phyloP scores from a whole-genome alignment of 805 yeast species.

The Barnettozyma wickerhamii region DNA sequence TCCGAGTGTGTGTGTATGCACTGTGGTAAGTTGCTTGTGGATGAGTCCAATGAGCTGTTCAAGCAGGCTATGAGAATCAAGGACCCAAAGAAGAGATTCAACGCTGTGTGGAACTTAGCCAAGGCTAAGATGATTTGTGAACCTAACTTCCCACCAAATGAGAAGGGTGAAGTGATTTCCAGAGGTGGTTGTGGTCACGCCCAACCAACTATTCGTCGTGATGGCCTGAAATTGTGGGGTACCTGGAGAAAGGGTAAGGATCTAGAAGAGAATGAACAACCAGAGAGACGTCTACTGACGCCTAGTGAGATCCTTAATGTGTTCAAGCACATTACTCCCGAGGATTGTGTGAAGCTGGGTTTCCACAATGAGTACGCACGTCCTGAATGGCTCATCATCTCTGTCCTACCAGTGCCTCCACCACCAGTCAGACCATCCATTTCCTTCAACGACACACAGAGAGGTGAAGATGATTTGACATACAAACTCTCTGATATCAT shows the following conservation, averaged over 20 bases:
- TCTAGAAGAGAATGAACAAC: conserved; percentile 77
- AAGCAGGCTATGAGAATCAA: conserved; percentile 84
- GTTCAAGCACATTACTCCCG: conserved; percentile 82
- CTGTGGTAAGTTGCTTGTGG: conserved; percentile 91
- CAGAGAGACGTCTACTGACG: conserved; percentile 83
- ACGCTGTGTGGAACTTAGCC: conserved; percentile 93
- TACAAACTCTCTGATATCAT: conserved; percentile 94
- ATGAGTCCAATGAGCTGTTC: conserved; percentile 66
- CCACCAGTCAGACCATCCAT: conserved; percentile 99
- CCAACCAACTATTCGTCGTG: conserved; percentile 94
- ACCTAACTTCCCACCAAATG: conserved; percentile 69
- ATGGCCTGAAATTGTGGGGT: conserved; percentile 94
- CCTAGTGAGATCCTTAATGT: conserved; percentile 90
- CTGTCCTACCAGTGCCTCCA: conserved; percentile 99
- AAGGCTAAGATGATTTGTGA: conserved; percentile 95
- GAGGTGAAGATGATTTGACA: conserved; percentile 99
- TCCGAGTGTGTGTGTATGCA: conserved; percentile 98
- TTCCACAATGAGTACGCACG: conserved; percentile 94
- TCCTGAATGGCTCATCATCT: conserved; percentile 97
- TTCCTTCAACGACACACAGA: conserved; percentile 95
- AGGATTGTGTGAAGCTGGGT: conserved; percentile 80
- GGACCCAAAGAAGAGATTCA: conserved; percentile 94
- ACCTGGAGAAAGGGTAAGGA: conserved; percentile 92
- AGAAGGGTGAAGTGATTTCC: conserved; percentile 49
- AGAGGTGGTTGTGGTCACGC: conserved; percentile 99